Conservation (phyloP, 805 yeast genomes). For the Myxozyma mucilagina region DNA sequence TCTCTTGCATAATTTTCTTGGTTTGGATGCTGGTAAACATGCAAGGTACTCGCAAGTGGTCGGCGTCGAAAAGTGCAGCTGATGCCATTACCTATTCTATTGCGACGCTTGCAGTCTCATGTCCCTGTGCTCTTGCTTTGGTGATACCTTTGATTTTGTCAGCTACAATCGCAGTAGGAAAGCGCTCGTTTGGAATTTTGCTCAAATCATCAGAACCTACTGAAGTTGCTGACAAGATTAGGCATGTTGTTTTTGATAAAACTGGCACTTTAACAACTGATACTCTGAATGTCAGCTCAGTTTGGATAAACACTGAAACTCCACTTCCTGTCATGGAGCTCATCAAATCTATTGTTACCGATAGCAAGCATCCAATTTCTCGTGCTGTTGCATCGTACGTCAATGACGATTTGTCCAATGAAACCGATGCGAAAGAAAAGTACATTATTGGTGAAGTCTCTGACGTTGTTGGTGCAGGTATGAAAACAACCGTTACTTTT, state of each 20-base stretch:
- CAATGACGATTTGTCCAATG: background rate
- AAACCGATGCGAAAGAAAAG: background rate
- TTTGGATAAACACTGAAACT: constrained; percentile 6
- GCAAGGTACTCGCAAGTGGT: constrained; percentile 46
- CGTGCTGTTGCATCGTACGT: constrained; percentile 13
- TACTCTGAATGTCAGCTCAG: constrained; percentile 2
- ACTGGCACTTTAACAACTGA: constrained; percentile 31
- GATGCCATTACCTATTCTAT: constrained; percentile 25
- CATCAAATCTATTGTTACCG: constrained; percentile 4
- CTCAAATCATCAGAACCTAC: constrained; percentile 24
- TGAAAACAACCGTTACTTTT: background rate
- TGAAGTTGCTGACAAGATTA: constrained; percentile 6
- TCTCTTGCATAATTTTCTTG: constrained; percentile 53
- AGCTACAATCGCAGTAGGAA: constrained; percentile 31
- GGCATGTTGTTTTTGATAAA: constrained; percentile 31
- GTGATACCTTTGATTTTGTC: constrained; percentile 31
- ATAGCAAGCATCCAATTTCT: constrained; percentile 22
- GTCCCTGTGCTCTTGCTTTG: constrained; percentile 34
- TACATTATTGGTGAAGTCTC: constrained; percentile 6
- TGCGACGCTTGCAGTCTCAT: constrained; percentile 22
- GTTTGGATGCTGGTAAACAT: constrained; percentile 73
- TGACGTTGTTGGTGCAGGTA: constrained; percentile 19
- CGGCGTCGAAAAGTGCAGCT: constrained; percentile 2
- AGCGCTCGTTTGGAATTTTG: constrained; percentile 15
- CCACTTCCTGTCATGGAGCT: constrained; percentile 1